phyloP scores from a whole-genome alignment of 331 rosid species.

The Erythrophleum ivorense region DNA sequence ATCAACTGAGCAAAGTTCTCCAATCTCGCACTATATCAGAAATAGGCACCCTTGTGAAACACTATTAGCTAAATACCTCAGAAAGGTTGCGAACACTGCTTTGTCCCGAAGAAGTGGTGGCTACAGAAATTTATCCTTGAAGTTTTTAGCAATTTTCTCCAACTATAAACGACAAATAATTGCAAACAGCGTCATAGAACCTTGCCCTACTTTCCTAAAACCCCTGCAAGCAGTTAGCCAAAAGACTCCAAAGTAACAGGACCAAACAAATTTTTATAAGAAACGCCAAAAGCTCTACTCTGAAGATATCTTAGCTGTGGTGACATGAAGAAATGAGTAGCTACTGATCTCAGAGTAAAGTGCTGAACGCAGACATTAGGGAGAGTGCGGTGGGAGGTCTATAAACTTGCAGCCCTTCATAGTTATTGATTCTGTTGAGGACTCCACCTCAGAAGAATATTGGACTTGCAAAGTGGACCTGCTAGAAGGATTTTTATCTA shows the following conservation, averaged over 20 bases:
- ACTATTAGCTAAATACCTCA: neutral
- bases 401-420: neutral
- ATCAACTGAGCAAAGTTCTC: neutral
- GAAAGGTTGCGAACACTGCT: neutral
- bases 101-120: neutral
- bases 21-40: neutral
- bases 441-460: neutral
- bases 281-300: neutral
- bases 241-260: neutral
- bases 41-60: neutral
- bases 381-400: neutral
- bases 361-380: neutral
- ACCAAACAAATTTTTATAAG: neutral
- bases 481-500: neutral
- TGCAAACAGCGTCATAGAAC: neutral
- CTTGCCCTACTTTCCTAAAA: neutral
- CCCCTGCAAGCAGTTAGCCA: neutral
- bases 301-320: neutral
- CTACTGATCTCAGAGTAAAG: neutral
- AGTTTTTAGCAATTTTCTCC: constrained; percentile 6
- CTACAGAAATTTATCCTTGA: neutral
- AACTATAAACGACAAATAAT: neutral
- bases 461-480: neutral
- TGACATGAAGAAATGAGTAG: neutral
- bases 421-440: neutral